Base-by-base conservation (phyloP, 1,284 basidiomycete species). In the Peniophora sp. region DNA sequence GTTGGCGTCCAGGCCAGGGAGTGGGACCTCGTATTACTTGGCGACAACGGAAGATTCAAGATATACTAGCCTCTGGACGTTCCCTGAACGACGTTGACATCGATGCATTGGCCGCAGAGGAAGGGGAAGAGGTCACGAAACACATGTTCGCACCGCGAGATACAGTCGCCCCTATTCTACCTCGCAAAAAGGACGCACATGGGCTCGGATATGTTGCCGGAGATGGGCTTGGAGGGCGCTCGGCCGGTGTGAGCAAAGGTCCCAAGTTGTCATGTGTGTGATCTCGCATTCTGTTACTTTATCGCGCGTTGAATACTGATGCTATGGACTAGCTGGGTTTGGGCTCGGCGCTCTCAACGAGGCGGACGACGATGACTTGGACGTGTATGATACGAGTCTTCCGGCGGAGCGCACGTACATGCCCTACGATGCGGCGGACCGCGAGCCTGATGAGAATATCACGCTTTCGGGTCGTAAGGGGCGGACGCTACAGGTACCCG, bases 1-100 rank as follows among this genome's bases (percentile, higher is more conserved):
- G 96, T 0, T 98, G 96, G 96, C 78, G 86, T 51, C 69, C 84
- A 0, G 96, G 95, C 0, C 92, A 97, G 65, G 96, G 94, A 3
- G 81, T 98, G 23, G 96, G 96, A 0, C 92, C 94, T 1, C 81
- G 94, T 6, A 73, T 98, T n/a, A 84, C 91, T 1, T 79, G 87
- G 51, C 76, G 81, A 36, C 84, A 90, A 61, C 79, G 87, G 36
- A 80, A 78, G 56, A 71, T 81, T 15, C 90, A 94, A 62, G 82
- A 88, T 59, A 60, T 76, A 61, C 69, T 72, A 50, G 57, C 72
- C 53, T 62, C 65, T 10, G 68, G 72, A 47, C 58, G 65, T 47
- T 60, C 63, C 22, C 55, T 65, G 12, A 64, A 64, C 14, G 75
- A 75, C 15, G 65, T 70, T 12, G 70, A 73, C 23, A 58, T 71